Conservation (phyloP, 768 basidiomycete species). For the Piloderma croceum region DNA sequence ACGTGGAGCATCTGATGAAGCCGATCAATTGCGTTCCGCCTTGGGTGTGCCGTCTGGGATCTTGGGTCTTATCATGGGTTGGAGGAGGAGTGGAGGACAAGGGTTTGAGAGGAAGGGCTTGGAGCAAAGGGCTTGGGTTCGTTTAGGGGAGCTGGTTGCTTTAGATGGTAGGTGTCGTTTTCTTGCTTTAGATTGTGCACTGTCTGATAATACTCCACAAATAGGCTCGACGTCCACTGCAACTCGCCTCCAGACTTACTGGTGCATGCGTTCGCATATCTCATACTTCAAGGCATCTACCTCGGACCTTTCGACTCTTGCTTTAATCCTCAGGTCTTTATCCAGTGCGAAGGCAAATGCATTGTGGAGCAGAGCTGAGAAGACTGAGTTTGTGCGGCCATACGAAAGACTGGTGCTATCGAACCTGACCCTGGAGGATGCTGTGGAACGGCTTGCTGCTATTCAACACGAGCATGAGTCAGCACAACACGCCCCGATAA, state of each 20-base stretch:
- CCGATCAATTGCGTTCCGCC: constrained; percentile 31
- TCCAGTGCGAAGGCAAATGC: constrained; percentile 38
- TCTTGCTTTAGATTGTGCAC: not conserved
- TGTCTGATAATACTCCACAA: constrained; percentile 2
- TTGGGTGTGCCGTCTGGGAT: constrained; percentile 35
- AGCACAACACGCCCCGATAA: constrained; percentile 33
- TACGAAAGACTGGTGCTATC: constrained; percentile 54
- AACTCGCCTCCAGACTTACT: constrained; percentile 51
- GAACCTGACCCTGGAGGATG: constrained; percentile 48
- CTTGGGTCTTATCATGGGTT: constrained; percentile 22
- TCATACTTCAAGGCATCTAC: constrained; percentile 36
- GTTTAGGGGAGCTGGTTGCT: constrained; percentile 43
- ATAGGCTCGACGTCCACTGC: constrained; percentile 24
- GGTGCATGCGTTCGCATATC: constrained; percentile 40
- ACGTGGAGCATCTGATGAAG: constrained; percentile 35
- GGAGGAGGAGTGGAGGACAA: constrained; percentile 21
- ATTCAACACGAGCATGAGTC: constrained; percentile 3
- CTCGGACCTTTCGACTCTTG: constrained; percentile 50
- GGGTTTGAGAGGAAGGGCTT: constrained; percentile 36
- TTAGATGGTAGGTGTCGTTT: constrained; percentile 19
- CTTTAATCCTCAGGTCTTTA: constrained; percentile 48
- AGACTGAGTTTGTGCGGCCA: constrained; percentile 28
- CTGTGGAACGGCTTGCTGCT: constrained; percentile 34
- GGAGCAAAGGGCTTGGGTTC: constrained; percentile 45
- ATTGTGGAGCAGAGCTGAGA: constrained; percentile 33